These are phyloP conservation scores for Russula dissimulans DNA, from an alignment of 768 basidiomycete genomes.

Conservation along the genomic window DNA sequence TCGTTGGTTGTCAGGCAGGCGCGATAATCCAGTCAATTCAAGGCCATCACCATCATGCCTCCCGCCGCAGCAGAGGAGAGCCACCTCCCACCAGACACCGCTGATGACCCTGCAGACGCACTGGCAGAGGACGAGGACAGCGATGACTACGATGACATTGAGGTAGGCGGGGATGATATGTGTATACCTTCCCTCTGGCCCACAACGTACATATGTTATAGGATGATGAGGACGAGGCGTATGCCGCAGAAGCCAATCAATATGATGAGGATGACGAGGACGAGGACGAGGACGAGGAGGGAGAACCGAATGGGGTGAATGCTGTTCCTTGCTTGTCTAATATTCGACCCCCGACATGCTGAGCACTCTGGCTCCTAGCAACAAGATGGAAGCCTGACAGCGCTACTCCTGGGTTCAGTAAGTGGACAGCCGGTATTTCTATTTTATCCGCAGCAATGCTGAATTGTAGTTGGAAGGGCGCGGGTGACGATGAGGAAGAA, in stretches of 20 bases:
- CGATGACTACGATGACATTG: slow-evolving; percentile 9
- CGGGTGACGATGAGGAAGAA: not conserved
- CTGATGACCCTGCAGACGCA: not conserved
- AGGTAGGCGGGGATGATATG: not conserved
- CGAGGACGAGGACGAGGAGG: not conserved
- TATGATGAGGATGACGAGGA: not conserved
- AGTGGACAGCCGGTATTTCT: not conserved
- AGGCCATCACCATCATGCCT: slow-evolving; percentile 8
- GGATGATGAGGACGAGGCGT: not conserved
- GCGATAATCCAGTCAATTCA: not conserved
- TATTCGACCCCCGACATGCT: not conserved
- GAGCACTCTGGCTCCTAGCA: not conserved
- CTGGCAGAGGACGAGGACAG: slow-evolving; percentile 7
- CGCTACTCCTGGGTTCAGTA: slow-evolving; percentile 4
- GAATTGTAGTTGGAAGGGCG: not conserved
- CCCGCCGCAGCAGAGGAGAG: not conserved
- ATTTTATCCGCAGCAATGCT: not conserved
- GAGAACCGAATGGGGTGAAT: slow-evolving; percentile 10
- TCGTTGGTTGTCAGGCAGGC: not conserved
- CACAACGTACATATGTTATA: not conserved
- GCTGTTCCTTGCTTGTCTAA: not conserved
- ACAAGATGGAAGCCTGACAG: not conserved
- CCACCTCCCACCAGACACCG: not conserved
- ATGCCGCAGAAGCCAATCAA: not conserved
- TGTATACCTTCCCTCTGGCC: not conserved